Base-by-base conservation (phyloP, 345 rosid genomes). In the Pugionium dolabratum region DNA sequence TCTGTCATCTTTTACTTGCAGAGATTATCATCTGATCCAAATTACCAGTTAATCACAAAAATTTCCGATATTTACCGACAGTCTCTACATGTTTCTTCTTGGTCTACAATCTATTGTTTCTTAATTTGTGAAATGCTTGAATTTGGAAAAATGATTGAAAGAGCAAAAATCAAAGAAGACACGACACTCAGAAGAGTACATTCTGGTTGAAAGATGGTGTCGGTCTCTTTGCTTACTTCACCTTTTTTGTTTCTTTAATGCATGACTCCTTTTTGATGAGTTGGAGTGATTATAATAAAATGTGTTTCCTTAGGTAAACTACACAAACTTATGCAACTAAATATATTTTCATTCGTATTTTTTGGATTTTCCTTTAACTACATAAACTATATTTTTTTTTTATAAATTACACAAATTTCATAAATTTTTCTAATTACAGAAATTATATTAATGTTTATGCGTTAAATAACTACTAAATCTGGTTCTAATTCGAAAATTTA, bases 171-270 rank as follows among this genome's bases (percentile, higher is more conserved):
- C 41, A 61, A 62, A 53, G 48, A 9, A 49, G 49, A 70, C 42
- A 70, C 56, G 68, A 62, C 68, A 62, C 55, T 39, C n/a, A 25
- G 42, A 53, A 53, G 49, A 36, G 57, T 57, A 47, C 33, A 37
- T 36, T 46, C 54, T 45, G 36, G 36, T 45, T 55, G 29, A 10
- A 34, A 35, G 10, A 53, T 43, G 11, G 67, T 70, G 75, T 70
- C 63, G 69, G 62, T 62, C 39, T 70, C 56, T 44, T 62, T 62
- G 74, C 74, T 62, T 62, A 54, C 26, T 63, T 63, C 58, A 55
- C 52, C 9, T 48, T 65, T 48, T 64, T 44, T 36, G 34, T 49
- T 58, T 25, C 25, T 49, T 40, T 40, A 40, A 59, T 60, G 60
- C 46, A 42, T 7, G 39, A 43, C 73, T 52, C 18, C 54, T 32